Percentiles rank a stretch among this genome's conserved stretches.
Conservation (phyloP, 2,329 filamentous ascomycete species). For the Xylaria sp. region DNA sequence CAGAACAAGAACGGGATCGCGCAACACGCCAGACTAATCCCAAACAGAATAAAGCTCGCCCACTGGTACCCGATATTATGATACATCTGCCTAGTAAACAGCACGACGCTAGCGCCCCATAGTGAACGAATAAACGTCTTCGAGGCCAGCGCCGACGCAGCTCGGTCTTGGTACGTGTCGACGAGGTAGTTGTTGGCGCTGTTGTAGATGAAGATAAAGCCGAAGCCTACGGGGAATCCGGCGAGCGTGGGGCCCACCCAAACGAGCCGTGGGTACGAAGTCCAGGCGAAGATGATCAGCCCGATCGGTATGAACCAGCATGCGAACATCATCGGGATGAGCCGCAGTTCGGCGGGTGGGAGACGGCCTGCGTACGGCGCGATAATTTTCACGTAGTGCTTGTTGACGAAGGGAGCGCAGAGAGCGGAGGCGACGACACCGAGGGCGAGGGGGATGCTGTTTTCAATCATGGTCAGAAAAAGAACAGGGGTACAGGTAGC, state of each 20-base stretch:
- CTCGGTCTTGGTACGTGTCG: slow-evolving; percentile 71
- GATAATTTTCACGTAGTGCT: slow-evolving; percentile 68
- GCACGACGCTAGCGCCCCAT: slow-evolving; percentile 78
- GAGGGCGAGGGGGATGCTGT: slow-evolving; percentile 72
- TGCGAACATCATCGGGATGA: slow-evolving; percentile 82
- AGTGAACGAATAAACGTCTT: slow-evolving; percentile 82
- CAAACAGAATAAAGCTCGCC: slow-evolving; percentile 75
- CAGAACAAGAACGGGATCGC: slow-evolving; percentile 85
- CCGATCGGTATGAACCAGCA: slow-evolving; percentile 73
- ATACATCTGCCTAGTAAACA: slow-evolving; percentile 87
- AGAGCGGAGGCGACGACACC: slow-evolving; percentile 72
- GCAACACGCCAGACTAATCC: slow-evolving; percentile 78
- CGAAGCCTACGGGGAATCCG: slow-evolving; percentile 75
- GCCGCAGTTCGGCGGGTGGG: slow-evolving; percentile 76
- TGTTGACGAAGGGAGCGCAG: slow-evolving; percentile 77
- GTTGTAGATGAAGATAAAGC: slow-evolving; percentile 86
- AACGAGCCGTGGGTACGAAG: slow-evolving; percentile 66
- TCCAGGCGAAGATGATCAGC: slow-evolving; percentile 65
- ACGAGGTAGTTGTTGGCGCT: slow-evolving; percentile 76
- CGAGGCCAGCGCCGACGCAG: slow-evolving; percentile 79
- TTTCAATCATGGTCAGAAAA: background rate
- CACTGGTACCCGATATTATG: slow-evolving; percentile 73
- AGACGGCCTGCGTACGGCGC: slow-evolving; percentile 35
- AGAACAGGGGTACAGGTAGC: background rate
- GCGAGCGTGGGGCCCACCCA: slow-evolving; percentile 77